Evolutionary conservation across 148 eudicot species (phyloP).

Genomic region (Chenopodium album): DNA sequence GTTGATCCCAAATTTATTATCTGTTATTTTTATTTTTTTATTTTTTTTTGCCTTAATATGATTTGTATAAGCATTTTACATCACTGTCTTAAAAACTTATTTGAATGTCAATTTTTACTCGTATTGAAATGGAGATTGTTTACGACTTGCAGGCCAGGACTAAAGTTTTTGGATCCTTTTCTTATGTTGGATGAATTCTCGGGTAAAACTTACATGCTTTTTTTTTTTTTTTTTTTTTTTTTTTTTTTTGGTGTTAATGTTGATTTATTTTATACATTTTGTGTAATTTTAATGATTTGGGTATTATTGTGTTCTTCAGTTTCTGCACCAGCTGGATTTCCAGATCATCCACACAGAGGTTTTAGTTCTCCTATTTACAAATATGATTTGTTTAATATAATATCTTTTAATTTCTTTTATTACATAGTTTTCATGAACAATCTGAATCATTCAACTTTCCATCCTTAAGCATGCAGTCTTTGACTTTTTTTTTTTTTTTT

Average conservation of each 20-base stretch:
- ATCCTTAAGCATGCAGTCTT: not conserved
- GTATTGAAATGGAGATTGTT: too few species aligned
- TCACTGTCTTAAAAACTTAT: too few species aligned
- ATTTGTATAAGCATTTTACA: too few species aligned
- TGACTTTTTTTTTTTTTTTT: not conserved
- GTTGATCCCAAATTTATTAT: too few species aligned
- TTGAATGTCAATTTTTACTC: too few species aligned
- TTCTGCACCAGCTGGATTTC: constrained; percentile 91
- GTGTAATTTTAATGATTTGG: not conserved
- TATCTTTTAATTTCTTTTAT: not conserved
- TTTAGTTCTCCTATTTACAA: not conserved
- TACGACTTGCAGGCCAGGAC: constrained; percentile 57
- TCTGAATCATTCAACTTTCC: not conserved
- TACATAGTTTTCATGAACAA: not conserved
- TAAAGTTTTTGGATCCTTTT: constrained; percentile 83
- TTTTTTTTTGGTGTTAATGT: not conserved
- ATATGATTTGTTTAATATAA: not conserved
- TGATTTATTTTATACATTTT: not conserved
- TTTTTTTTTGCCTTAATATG: too few species aligned
- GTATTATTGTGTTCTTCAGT: constrained; percentile 42
- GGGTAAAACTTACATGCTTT: constrained; percentile 33
- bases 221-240: too few species aligned
- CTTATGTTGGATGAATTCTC: constrained; percentile 87
- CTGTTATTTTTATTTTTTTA: too few species aligned
- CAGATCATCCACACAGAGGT: constrained; percentile 99